A percentile compares a stretch with the other conserved stretches of the same genome.
Conservation (phyloP, 176 grass and related monocot genomes). For the Triticum urartu region DNA sequence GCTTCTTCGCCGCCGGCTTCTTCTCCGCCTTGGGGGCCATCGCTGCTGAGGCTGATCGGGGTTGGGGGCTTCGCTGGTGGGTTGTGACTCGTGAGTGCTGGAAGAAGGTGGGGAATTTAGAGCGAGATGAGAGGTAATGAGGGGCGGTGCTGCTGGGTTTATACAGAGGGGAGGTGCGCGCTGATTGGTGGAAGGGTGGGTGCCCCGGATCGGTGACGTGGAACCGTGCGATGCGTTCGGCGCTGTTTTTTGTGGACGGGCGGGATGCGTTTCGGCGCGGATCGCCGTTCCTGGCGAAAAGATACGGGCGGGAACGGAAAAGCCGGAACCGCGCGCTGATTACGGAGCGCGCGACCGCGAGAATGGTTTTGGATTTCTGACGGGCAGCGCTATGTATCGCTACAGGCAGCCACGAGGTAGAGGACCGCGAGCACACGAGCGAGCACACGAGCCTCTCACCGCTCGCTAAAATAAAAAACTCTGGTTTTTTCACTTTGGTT, state of each 20-base stretch:
- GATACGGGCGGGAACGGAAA: too few relatives aligned
- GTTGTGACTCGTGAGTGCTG: neutral
- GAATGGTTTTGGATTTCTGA: too few relatives aligned
- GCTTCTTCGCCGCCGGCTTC: slow-evolving; percentile 13
- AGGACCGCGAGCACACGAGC: too few relatives aligned
- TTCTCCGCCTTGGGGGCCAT: slow-evolving; percentile 7
- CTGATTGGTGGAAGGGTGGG: neutral
- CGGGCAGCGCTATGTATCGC: too few relatives aligned
- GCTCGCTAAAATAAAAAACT: too few relatives aligned
- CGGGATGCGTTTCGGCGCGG: neutral
- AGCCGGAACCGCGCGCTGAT: too few relatives aligned
- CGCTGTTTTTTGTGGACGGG: neutral
- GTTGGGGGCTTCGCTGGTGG: neutral
- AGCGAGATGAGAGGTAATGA: neutral
- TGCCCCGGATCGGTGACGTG: neutral
- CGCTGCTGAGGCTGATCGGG: neutral
- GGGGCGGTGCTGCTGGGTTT: neutral
- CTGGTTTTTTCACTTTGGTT: too few relatives aligned
- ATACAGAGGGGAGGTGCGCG: neutral
- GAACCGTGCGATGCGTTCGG: neutral
- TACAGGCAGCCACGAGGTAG: too few relatives aligned
- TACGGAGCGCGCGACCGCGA: too few relatives aligned
- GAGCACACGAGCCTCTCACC: too few relatives aligned
- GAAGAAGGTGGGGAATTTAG: neutral
- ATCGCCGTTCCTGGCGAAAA: neutral